Evolutionary conservation across 257 asterid genomes (phyloP).

Genomic region (Jasminum sambac): DNA sequence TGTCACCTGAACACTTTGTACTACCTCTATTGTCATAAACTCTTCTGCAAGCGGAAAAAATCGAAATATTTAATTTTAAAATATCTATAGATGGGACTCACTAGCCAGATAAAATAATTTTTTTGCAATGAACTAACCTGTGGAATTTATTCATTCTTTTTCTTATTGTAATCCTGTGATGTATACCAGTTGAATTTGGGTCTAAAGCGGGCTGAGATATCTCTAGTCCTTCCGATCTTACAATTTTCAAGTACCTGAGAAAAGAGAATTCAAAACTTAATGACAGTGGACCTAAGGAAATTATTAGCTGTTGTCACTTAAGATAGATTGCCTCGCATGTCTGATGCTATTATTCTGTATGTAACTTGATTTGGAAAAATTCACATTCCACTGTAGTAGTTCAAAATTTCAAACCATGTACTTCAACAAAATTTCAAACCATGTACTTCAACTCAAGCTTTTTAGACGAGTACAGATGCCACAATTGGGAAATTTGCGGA

Average conservation of each 20-base stretch:
- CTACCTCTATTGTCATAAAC: slow-evolving; percentile 84
- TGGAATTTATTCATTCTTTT: slow-evolving; percentile 68
- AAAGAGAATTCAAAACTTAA: slow-evolving; percentile 11
- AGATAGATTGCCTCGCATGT: slow-evolving; percentile 14
- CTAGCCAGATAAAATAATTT: slow-evolving; percentile 22
- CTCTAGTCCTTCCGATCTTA: slow-evolving; percentile 82
- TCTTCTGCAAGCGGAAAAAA: slow-evolving; percentile 61
- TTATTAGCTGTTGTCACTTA: slow-evolving; percentile 8
- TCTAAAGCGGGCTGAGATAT: slow-evolving; percentile 99
- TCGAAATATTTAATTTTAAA: background rate
- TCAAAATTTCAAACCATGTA: background rate
- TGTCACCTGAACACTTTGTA: slow-evolving; percentile 69
- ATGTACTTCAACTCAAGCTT: background rate
- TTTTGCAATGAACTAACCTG: slow-evolving; percentile 45
- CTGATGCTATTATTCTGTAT: background rate
- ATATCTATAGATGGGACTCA: slow-evolving; percentile 21
- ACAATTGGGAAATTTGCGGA: background rate
- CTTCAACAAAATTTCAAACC: background rate
- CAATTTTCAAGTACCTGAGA: slow-evolving; percentile 73
- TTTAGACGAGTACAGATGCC: background rate
- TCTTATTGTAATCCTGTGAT: slow-evolving; percentile 87
- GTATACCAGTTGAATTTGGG: slow-evolving; percentile 98
- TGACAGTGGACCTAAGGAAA: background rate
- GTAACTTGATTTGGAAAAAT: background rate
- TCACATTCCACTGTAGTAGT: background rate